These are phyloP conservation scores for Conticribra guillardii DNA, from an alignment of 108 stramenopile genomes.

Conservation along the genomic window DNA sequence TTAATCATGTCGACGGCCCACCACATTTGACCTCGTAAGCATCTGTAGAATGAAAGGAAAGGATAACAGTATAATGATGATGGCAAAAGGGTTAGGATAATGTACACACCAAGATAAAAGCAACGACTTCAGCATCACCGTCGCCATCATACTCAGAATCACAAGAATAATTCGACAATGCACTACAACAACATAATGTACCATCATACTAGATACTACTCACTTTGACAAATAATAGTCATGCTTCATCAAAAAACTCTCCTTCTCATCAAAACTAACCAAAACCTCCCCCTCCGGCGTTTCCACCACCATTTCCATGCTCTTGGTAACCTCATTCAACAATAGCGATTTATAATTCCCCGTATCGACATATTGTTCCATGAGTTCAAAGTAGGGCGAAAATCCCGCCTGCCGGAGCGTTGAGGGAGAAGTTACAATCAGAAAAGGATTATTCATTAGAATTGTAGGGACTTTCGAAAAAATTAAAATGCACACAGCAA, in stretches of 20 bases:
- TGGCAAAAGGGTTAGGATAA: too few species aligned
- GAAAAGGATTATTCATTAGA: too few species aligned
- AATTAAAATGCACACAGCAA: too few species aligned
- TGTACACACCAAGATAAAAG: too few species aligned
- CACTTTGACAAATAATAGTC: constrained; percentile 40
- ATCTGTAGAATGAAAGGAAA: constrained; percentile 8
- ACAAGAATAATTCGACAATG: too few species aligned
- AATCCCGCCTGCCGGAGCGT: too few species aligned
- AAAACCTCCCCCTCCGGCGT: constrained; percentile 17
- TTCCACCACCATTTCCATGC: constrained; percentile 46
- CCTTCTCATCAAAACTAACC: constrained; percentile 38
- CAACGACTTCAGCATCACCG: too few species aligned
- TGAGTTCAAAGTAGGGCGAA: constrained; percentile 38
- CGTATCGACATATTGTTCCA: constrained; percentile 28
- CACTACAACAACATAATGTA: not conserved
- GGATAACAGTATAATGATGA: not conserved
- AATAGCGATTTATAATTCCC: constrained; percentile 31
- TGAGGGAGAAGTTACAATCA: too few species aligned
- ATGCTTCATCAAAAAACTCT: constrained; percentile 34
- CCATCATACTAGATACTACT: constrained; percentile 1
- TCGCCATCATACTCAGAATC: too few species aligned
- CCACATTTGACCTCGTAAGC: constrained; percentile 55
- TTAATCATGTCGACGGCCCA: constrained; percentile 54
- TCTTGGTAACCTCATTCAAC: constrained; percentile 36
- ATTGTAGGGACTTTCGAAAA: too few species aligned